Conservation (phyloP, 2,329 filamentous ascomycete genomes). For the Diaporthe vexans region DNA sequence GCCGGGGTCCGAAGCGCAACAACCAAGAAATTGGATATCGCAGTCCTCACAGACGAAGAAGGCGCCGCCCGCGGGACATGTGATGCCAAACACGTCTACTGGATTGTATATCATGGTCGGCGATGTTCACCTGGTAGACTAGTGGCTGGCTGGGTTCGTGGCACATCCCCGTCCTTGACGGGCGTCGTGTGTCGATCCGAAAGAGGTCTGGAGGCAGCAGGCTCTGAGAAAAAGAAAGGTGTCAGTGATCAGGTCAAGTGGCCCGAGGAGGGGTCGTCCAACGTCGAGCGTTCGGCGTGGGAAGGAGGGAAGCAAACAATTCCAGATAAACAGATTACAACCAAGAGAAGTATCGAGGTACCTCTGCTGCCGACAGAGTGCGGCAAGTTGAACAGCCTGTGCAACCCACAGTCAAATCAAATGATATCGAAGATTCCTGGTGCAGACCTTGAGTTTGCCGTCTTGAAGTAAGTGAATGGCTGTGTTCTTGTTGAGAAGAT, state of each 20-base stretch:
- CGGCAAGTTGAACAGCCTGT: neutral
- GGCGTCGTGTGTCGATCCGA: neutral
- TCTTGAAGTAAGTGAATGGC: neutral
- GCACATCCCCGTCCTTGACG: neutral
- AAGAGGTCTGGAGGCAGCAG: neutral
- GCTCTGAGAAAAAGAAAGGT: neutral
- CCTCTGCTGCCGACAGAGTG: neutral
- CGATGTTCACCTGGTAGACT: neutral
- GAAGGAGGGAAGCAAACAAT: constrained; percentile 17
- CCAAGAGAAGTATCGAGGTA: constrained; percentile 5
- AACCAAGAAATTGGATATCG: constrained; percentile 55
- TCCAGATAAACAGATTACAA: neutral
- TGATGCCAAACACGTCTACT: constrained; percentile 38
- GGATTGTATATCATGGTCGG: constrained; percentile 21
- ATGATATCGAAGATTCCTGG: neutral
- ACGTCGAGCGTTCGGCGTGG: neutral
- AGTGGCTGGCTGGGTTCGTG: neutral
- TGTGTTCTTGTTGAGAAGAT: neutral
- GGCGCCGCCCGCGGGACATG: constrained; percentile 49
- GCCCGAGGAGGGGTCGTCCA: neutral
- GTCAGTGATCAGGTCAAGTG: constrained; percentile 10
- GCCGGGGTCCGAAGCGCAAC: constrained; percentile 56
- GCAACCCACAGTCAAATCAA: neutral
- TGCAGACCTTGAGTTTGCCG: neutral
- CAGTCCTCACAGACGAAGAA: constrained; percentile 55